These are phyloP conservation scores for Penicillium sp. DNA, from an alignment of 2,329 filamentous ascomycete genomes.

Conservation along the genomic window DNA sequence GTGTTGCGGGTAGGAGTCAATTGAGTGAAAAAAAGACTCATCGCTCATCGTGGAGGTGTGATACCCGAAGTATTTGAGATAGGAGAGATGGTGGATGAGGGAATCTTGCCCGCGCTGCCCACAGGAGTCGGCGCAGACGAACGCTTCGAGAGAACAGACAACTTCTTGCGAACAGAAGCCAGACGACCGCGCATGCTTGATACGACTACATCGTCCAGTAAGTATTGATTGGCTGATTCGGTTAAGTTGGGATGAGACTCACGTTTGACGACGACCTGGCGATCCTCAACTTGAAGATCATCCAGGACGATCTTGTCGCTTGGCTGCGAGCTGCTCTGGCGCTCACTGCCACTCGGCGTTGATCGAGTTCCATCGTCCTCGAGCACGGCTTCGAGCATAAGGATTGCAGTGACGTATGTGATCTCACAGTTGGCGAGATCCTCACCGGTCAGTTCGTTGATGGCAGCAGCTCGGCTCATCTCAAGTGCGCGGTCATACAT, in stretches of 20 bases:
- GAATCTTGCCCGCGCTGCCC: conserved; percentile 29
- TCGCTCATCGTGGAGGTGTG: conserved; percentile 38
- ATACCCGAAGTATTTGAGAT: conserved; percentile 34
- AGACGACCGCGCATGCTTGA: conserved; percentile 52
- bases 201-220: conserved; percentile 39
- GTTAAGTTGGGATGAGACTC: conserved; percentile 29
- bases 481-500: conserved; percentile 98
- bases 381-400: conserved; percentile 91
- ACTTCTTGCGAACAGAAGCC: conserved; percentile 50
- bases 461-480: conserved; percentile 92
- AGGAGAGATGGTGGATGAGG: conserved; percentile 33
- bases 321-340: conserved; percentile 29
- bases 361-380: conserved; percentile 68
- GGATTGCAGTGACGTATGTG: conserved; percentile 88
- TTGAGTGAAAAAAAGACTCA: neutral
- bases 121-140: conserved; percentile 40
- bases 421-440: conserved; percentile 86
- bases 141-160: conserved; percentile 50
- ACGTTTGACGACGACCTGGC: conserved; percentile 53
- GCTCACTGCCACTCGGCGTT: conserved; percentile 24
- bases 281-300: conserved; percentile 49
- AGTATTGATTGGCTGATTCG: neutral
- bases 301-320: conserved; percentile 43
- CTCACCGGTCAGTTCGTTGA: conserved; percentile 92
- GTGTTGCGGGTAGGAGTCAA: no score